phyloP scores from a whole-genome alignment of 495 filamentous ascomycete species.

The Talaromyces nanjingensis region DNA sequence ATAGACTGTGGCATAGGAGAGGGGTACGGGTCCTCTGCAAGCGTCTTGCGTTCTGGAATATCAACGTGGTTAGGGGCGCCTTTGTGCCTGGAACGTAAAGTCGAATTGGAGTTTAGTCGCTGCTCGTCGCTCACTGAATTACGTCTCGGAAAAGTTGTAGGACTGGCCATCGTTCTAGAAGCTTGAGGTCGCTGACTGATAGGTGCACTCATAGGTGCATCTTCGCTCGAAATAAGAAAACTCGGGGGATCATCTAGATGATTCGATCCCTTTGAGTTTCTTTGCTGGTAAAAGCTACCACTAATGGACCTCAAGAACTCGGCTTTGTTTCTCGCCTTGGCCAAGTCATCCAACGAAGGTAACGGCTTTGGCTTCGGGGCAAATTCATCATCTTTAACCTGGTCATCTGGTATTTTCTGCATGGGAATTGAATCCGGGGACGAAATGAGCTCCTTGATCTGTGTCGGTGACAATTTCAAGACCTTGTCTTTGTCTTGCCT shows the following conservation, averaged over 20 bases:
- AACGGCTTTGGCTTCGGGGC: not conserved
- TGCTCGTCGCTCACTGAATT: slow-evolving; percentile 10
- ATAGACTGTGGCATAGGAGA: slow-evolving; percentile 65
- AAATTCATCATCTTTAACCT: not conserved
- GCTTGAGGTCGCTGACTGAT: slow-evolving; percentile 26
- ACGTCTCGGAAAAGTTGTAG: slow-evolving; percentile 11
- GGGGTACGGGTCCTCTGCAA: slow-evolving; percentile 34
- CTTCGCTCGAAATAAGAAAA: slow-evolving; percentile 15
- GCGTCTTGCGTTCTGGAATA: slow-evolving; percentile 20
- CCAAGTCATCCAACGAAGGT: not conserved
- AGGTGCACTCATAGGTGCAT: slow-evolving; percentile 15
- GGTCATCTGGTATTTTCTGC: slow-evolving; percentile 20
- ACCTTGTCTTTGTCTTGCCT: slow-evolving; percentile 24
- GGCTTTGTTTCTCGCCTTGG: slow-evolving; percentile 8
- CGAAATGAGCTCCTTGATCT: slow-evolving; percentile 50
- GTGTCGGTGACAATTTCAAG: slow-evolving; percentile 44
- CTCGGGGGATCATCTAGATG: slow-evolving; percentile 20
- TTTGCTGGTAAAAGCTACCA: slow-evolving; percentile 12
- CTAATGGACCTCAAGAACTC: slow-evolving; percentile 9
- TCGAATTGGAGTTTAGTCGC: slow-evolving; percentile 14
- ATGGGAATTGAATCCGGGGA: slow-evolving; percentile 47
- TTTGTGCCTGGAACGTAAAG: slow-evolving; percentile 30
- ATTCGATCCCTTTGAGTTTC: slow-evolving; percentile 18
- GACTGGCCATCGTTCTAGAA: slow-evolving; percentile 32
- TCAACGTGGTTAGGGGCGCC: slow-evolving; percentile 22